Percentiles rank a stretch among this genome's conserved stretches.
These are phyloP conservation scores for Pogostemon cablin DNA, from an alignment of 257 asterid genomes.

Conservation along the genomic window DNA sequence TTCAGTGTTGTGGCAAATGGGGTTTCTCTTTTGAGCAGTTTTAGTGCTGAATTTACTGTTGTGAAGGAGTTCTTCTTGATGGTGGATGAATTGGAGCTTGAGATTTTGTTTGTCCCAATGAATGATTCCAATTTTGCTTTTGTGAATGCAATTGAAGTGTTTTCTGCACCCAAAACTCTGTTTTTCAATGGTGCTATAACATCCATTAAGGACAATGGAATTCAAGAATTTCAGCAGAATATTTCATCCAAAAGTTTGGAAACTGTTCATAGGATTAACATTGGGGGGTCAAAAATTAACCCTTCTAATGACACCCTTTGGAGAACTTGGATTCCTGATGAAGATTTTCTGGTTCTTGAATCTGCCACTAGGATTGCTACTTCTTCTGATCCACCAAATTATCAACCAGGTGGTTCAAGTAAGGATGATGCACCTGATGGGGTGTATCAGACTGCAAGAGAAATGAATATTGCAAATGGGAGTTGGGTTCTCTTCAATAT, in stretches of 20 bases:
- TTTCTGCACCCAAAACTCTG: constrained; percentile 60
- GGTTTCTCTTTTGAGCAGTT: constrained; percentile 42
- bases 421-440: constrained; percentile 59
- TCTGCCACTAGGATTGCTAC: constrained; percentile 54
- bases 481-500: constrained; percentile 52
- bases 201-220: constrained; percentile 45
- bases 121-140: constrained; percentile 44
- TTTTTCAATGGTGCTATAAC: constrained; percentile 32
- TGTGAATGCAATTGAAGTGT: constrained; percentile 69
- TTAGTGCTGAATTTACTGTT: constrained; percentile 37
- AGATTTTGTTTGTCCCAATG: constrained; percentile 52
- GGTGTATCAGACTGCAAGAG: constrained; percentile 65
- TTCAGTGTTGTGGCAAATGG: constrained; percentile 61
- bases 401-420: constrained; percentile 61
- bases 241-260: constrained; percentile 51
- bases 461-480: constrained; percentile 56
- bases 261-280: constrained; percentile 71
- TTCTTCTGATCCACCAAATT: constrained; percentile 47
- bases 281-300: constrained; percentile 62
- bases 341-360: constrained; percentile 54
- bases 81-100: constrained; percentile 46
- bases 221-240: constrained; percentile 56
- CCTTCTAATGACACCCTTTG: constrained; percentile 68
- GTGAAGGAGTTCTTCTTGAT: constrained; percentile 57
- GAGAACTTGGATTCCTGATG: constrained; percentile 72